Evolutionary conservation across 306 rosid species (phyloP).

Genomic region (Ormosia emarginata): DNA sequence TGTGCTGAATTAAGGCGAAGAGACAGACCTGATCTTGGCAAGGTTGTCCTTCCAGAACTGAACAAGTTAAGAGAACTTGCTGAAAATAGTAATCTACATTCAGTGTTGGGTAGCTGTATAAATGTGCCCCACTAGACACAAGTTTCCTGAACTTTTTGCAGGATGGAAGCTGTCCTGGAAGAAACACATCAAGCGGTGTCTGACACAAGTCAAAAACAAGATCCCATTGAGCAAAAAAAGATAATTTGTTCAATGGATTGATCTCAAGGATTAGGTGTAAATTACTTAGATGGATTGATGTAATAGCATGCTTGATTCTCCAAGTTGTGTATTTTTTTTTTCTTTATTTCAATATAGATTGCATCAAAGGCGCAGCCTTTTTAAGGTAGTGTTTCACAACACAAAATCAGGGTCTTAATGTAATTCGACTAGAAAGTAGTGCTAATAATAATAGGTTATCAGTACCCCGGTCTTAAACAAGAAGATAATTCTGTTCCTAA

Average conservation of each 20-base stretch:
- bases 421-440: neutral
- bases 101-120: neutral
- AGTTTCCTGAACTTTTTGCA: slow-evolving; percentile 41
- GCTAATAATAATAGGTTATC: slow-evolving; percentile 3
- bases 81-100: slow-evolving; percentile 30
- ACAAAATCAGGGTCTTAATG: neutral
- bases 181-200: slow-evolving; percentile 19
- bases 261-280: slow-evolving; percentile 14
- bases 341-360: neutral
- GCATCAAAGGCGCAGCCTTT: neutral
- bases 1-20: slow-evolving; percentile 78
- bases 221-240: neutral
- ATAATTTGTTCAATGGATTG: slow-evolving; percentile 10
- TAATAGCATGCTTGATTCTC: slow-evolving; percentile 26
- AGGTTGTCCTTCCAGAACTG: slow-evolving; percentile 66
- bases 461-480: neutral
- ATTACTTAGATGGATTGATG: slow-evolving; percentile 28
- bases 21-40: slow-evolving; percentile 87
- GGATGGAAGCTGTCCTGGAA: slow-evolving; percentile 26
- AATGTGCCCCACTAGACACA: slow-evolving; percentile 35
- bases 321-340: neutral
- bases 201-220: slow-evolving; percentile 20
- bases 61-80: slow-evolving; percentile 57
- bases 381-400: neutral
- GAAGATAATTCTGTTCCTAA: neutral